Evolutionary conservation across 1,284 basidiomycete species (phyloP).

Genomic region (Tilletia horrida): DNA sequence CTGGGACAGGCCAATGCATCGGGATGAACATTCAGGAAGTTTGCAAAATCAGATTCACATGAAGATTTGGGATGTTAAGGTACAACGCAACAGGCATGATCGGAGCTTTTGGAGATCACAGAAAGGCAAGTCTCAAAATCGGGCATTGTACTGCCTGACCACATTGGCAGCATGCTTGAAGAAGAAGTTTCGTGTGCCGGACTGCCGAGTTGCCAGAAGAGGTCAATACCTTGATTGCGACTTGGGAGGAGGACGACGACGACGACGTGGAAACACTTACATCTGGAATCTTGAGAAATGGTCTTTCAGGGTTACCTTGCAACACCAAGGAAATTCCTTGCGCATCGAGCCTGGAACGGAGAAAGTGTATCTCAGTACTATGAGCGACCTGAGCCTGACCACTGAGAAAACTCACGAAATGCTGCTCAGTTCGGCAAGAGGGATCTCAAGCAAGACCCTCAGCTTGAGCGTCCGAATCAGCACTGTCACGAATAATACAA

Average conservation of each 20-base stretch:
- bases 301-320: slow-evolving; percentile 60
- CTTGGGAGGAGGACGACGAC: background rate
- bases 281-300: slow-evolving; percentile 61
- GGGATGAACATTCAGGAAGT: too few species aligned
- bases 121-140: background rate
- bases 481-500: slow-evolving; percentile 79
- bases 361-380: background rate
- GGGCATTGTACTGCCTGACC: slow-evolving; percentile 30
- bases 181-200: slow-evolving; percentile 60
- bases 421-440: slow-evolving; percentile 79
- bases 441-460: slow-evolving; percentile 85
- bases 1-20: too few species aligned
- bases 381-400: background rate
- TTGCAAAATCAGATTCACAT: too few species aligned
- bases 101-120: too few species aligned
- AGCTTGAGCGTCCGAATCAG: slow-evolving; percentile 82
- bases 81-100: too few species aligned
- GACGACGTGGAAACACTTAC: slow-evolving; percentile 38
- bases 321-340: slow-evolving; percentile 63
- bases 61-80: too few species aligned
- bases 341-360: slow-evolving; percentile 30
- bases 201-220: background rate
- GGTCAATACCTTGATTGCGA: background rate
- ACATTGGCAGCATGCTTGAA: slow-evolving; percentile 59
- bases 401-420: slow-evolving; percentile 60